Percentiles rank a stretch among this genome's conserved stretches.
Conservation (phyloP, 108 stramenopile species). For the Thalassiosira profunda region DNA sequence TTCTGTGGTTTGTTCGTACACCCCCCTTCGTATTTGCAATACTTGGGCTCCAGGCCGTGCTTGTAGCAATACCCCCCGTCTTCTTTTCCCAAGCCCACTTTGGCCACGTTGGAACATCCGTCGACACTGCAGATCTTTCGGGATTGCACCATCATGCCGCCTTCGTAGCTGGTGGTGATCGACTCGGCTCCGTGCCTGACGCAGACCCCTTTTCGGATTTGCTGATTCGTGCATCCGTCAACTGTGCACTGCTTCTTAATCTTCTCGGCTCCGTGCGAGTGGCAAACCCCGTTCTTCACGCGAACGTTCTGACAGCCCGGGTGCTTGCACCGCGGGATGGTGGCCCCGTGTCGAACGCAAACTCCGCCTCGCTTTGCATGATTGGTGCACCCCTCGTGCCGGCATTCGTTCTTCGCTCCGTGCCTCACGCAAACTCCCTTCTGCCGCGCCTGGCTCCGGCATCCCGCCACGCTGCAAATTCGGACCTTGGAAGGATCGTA, state of each 20-base stretch:
- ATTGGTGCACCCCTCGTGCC: slow-evolving; percentile 1
- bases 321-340: not conserved
- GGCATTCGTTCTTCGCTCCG: slow-evolving; percentile 9
- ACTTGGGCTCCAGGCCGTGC: no score
- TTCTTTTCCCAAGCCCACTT: no score
- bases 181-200: not conserved
- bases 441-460: not conserved
- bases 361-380: slow-evolving; percentile 5
- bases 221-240: not conserved
- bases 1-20: no score
- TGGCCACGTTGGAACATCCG: slow-evolving; percentile 5
- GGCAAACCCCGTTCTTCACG: not conserved
- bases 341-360: slow-evolving; percentile 4
- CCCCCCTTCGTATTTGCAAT: no score
- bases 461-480: not conserved
- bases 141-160: not conserved
- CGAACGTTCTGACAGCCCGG: not conserved
- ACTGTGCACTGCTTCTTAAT: not conserved
- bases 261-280: not conserved
- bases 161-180: not conserved
- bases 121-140: not conserved
- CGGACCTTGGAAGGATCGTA: no score
- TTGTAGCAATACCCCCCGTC: no score
- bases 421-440: slow-evolving; percentile 9
- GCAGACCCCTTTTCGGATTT: not conserved